A percentile compares a stretch with the other conserved stretches of the same genome.
phyloP scores from a whole-genome alignment of 2,329 filamentous ascomycete species.

The Botryotinia convoluta region DNA sequence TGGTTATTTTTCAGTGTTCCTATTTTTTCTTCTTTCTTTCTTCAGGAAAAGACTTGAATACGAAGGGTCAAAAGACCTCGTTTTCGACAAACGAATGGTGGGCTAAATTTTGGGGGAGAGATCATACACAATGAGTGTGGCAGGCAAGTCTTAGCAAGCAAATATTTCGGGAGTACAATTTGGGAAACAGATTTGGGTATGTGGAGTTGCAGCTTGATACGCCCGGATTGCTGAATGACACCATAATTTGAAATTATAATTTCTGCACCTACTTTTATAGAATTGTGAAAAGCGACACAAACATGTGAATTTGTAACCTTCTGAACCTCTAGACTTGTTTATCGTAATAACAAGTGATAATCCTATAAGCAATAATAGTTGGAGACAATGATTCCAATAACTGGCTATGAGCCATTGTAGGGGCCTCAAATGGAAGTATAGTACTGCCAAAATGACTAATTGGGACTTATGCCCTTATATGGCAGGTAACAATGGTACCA shows the following conservation, averaged over 20 bases:
- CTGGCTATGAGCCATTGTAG: neutral
- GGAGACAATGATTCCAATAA: neutral
- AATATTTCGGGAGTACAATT: neutral
- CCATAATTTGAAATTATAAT: neutral
- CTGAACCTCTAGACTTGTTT: neutral
- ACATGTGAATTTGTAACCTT: neutral
- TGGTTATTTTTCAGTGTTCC: neutral
- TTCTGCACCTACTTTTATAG: neutral
- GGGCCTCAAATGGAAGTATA: neutral
- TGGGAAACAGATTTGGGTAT: neutral
- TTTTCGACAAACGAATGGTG: neutral
- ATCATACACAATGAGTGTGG: neutral
- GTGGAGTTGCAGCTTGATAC: neutral
- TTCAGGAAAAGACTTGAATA: too few relatives aligned
- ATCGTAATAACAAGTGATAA: neutral
- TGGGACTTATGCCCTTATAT: neutral
- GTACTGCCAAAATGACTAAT: neutral
- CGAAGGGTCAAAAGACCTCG: neutral
- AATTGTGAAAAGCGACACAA: neutral
- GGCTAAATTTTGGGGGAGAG: too few relatives aligned
- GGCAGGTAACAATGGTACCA: neutral
- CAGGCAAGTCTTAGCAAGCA: neutral
- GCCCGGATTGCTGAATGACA: neutral
- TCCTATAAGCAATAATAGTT: neutral
- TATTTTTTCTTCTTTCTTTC: too few relatives aligned